Percentiles rank a stretch among this genome's conserved stretches.
phyloP scores from a whole-genome alignment of 768 basidiomycete species.

The Candolleomyces efflorescens region DNA sequence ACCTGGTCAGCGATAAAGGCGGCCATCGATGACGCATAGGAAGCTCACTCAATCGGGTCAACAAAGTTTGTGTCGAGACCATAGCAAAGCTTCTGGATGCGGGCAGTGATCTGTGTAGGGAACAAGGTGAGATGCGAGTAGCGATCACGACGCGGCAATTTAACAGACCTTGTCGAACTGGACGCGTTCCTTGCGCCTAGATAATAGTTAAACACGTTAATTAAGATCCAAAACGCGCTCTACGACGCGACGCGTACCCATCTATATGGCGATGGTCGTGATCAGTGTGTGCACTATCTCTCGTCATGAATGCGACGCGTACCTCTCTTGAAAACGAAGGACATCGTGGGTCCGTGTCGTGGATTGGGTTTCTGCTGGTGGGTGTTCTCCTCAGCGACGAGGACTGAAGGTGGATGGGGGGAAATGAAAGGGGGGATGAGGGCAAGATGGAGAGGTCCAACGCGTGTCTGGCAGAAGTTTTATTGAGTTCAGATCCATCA shows the following conservation, averaged over 20 bases:
- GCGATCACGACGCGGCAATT: conserved; percentile 9
- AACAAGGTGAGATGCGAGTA: conserved; percentile 11
- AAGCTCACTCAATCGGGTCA: conserved; percentile 82
- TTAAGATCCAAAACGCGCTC: conserved; percentile 25
- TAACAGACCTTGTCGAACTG: conserved; percentile 81
- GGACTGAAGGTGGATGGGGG: neutral
- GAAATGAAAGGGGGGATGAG: neutral
- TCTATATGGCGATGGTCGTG: conserved; percentile 24
- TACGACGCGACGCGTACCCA: conserved; percentile 43
- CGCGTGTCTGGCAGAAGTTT: no score
- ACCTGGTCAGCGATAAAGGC: neutral
- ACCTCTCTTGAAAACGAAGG: conserved; percentile 36
- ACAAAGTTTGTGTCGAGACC: conserved; percentile 91
- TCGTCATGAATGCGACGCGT: conserved; percentile 11
- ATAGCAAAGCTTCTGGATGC: conserved; percentile 90
- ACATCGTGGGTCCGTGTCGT: conserved; percentile 4
- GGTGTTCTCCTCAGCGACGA: neutral
- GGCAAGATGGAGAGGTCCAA: no score
- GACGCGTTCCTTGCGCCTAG: conserved; percentile 83
- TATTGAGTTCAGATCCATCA: no score
- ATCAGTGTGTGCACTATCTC: conserved; percentile 4
- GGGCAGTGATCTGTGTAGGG: conserved; percentile 66
- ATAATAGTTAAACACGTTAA: conserved; percentile 12
- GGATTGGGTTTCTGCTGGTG: no score
- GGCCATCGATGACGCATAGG: neutral